phyloP scores from a whole-genome alignment of 2,329 filamentous ascomycete species.

The Periconia digitata region DNA sequence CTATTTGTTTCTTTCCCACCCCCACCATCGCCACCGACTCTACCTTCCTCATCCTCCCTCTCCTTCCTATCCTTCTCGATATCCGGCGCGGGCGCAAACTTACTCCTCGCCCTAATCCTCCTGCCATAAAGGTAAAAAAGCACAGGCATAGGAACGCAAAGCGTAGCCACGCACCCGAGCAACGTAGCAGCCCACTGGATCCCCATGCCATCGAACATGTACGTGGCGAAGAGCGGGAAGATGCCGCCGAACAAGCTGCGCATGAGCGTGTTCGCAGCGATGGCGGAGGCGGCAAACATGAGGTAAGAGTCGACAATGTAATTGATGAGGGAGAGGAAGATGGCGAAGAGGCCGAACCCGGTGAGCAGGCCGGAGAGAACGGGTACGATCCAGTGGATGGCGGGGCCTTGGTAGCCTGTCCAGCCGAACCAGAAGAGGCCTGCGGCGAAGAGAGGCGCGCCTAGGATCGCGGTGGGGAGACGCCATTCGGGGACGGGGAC shows the following conservation, averaged over 20 bases:
- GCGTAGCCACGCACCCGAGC: constrained; percentile 47
- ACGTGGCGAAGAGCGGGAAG: constrained; percentile 58
- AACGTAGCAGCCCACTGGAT: constrained; percentile 52
- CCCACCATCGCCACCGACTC: not conserved
- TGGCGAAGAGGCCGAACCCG: constrained; percentile 59
- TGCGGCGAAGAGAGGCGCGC: constrained; percentile 49
- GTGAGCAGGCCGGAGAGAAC: constrained; percentile 54
- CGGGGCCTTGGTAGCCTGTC: constrained; percentile 44
- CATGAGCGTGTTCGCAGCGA: constrained; percentile 59
- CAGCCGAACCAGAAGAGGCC: constrained; percentile 46
- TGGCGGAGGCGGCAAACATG: constrained; percentile 57
- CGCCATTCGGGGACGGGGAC: constrained; percentile 61
- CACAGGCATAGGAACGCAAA: constrained; percentile 48
- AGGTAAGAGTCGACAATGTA: constrained; percentile 63
- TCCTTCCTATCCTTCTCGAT: constrained; percentile 38
- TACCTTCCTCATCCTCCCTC: constrained; percentile 27
- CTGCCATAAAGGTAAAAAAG: constrained; percentile 49
- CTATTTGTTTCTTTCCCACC: too few relatives aligned
- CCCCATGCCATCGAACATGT: constrained; percentile 58
- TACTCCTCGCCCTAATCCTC: constrained; percentile 46
- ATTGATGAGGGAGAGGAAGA: constrained; percentile 61
- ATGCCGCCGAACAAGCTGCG: constrained; percentile 53
- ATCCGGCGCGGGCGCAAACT: constrained; percentile 47
- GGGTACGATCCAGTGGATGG: constrained; percentile 46
- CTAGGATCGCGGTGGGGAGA: constrained; percentile 56